Base-by-base conservation (phyloP, 768 basidiomycete genomes). In the Pulveroboletus sp. region DNA sequence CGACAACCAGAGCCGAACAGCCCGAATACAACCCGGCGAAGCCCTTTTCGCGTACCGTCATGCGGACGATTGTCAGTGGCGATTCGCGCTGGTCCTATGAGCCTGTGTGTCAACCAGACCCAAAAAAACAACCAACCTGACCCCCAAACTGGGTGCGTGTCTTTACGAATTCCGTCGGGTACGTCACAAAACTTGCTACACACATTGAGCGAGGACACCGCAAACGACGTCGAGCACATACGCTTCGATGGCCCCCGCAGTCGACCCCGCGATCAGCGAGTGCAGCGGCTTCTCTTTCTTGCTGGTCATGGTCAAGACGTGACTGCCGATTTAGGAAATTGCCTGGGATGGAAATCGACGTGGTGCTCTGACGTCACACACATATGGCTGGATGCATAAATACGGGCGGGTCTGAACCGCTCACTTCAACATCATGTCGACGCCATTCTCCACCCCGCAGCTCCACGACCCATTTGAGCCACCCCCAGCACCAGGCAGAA, bases 231-330 rank as follows among this genome's bases (percentile, higher is more conserved):
- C 2, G 38, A 14, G n/a, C 6, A 72, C 86, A 72, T 69, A 90
- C 88, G 90, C 91, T 74, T 97, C 94, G 49, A 97, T 76, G 8
- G 87, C 93, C 14, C 97, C 95, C 21, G 97, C 95, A 0, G 87
- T 89, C 14, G 91, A 80, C 9, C 97, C 97, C 2, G 95, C 95
- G 49, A 93, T 72, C 71, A 97, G 69, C 13, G 95, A 90, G 59
- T 92, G 90, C 7, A 85, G 32, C 0, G 93, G 88, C 57, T 90
- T 90, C 65, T 94, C 93, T 53, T 81, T 87, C 62, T 79, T 76
- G 42, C 74, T 71, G 7, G 76, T 67, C 72, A 78, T 79, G 32
- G 32, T 40, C 41, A 52, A 14, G 25, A 25, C 3, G 20, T 9
- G 8, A 25, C 39, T 17, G 17, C 43, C 47, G 20, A 29, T 43